phyloP scores from a whole-genome alignment of 202 grass and related monocot species.

The Elaeis oleifera region DNA sequence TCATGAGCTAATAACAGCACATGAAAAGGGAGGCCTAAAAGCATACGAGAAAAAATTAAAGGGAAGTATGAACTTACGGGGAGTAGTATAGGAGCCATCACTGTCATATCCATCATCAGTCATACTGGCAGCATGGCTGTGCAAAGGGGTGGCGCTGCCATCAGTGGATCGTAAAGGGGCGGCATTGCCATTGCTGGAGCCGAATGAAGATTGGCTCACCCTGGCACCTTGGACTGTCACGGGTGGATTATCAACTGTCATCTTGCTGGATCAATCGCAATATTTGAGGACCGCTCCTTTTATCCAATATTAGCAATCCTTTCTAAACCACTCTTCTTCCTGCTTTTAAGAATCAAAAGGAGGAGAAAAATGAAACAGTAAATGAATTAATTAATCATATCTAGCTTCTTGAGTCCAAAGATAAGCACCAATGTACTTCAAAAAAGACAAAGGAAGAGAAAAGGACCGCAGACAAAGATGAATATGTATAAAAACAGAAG shows the following conservation, averaged over 20 bases:
- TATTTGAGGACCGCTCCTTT: neutral
- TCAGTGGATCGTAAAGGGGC: neutral
- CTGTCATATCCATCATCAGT: constrained; percentile 90
- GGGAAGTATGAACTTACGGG: constrained; percentile 46
- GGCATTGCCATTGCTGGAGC: constrained; percentile 22
- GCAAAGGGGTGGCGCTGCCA: constrained; percentile 44
- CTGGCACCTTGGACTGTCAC: constrained; percentile 27
- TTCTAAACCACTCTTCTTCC: constrained; percentile 3
- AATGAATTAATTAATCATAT: no score
- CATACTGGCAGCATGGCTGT: constrained; percentile 32
- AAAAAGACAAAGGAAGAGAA: no score
- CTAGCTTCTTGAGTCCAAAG: no score
- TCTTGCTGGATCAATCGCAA: constrained; percentile 6
- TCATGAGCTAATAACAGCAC: no score
- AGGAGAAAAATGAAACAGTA: no score
- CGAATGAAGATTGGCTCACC: constrained; percentile 36
- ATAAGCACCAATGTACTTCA: no score
- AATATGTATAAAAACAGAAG: no score
- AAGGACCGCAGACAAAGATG: no score
- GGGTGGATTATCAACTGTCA: constrained; percentile 34
- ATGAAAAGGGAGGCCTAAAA: no score
- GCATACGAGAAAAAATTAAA: neutral
- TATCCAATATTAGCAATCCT: no score
- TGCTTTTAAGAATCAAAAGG: neutral
- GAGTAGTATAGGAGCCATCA: constrained; percentile 84